Evolutionary conservation across 345 rosid species (phyloP), one percentile per base, ranked within the genome.

Genomic region (Populus ilicifolia): DNA sequence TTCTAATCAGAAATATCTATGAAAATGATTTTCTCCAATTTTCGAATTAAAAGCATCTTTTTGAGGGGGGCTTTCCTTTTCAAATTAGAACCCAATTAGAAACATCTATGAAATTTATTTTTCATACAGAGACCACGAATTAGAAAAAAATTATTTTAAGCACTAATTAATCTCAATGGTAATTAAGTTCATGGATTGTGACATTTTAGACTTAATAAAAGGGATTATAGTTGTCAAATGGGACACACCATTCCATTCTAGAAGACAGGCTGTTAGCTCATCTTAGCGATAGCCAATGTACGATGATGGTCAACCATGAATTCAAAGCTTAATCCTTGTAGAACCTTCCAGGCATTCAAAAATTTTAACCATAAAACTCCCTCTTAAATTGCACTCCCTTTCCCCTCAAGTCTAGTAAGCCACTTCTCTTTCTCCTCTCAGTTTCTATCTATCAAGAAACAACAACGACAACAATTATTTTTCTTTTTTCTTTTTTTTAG

Each of bases 331-430:
- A 65, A n/a, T 14, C 67, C 74, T 39, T 25, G 17, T 9, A 70
- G 75, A 77, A 75, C 69, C 72, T 76, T 82, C 78, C 69, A 29
- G 82, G 69, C 56, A n/a, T 73, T 69, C 38, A 29, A 16, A 64
- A 33, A 52, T 66, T 64, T 59, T 75, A 73, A 17, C 50, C 61
- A 38, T 61, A n/a, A 44, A 41, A 52, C 9, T 7, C 52, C 71
- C 38, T 68, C 65, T 67, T 63, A 85, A 75, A 75, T 18, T 1
- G 39, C 21, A 2, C 59, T 23, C 70, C 50, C 56, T 50, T 63
- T 56, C 20, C 43, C 67, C 16, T 35, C 17, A 21, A 6, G n/a
- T 41, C 39, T 18, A 54, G 33, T 29, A 20, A 0, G 20, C 56
- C 67, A 5, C 65, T 30, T 36, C 2, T 23, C 18, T 29, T 3